Conservation (phyloP, 345 rosid species). For the Pugionium cornutum region DNA sequence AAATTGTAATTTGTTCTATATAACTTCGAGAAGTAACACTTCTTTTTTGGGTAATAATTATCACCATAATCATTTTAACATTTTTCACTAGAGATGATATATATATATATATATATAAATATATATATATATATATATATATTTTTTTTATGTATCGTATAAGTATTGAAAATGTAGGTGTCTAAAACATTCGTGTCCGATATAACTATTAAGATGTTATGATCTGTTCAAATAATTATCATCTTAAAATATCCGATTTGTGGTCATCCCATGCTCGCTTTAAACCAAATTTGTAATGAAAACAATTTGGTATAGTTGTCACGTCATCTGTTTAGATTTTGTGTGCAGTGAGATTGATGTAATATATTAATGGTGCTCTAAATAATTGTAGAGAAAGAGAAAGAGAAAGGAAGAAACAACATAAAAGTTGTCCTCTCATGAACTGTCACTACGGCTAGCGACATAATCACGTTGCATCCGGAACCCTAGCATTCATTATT, state of each 20-base stretch:
- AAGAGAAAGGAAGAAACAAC: conserved; percentile 37
- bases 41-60: neutral
- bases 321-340: neutral
- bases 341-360: conserved; percentile 17
- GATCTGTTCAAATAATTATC: conserved; percentile 5
- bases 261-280: too few species aligned
- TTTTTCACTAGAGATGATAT: conserved; percentile 1
- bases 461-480: conserved; percentile 52
- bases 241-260: neutral
- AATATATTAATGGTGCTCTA: conserved; percentile 18
- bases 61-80: neutral
- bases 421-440: conserved; percentile 48
- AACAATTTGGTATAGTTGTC: neutral
- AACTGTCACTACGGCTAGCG: conserved; percentile 47
- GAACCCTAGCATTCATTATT: conserved; percentile 47
- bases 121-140: neutral
- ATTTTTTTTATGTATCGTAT: neutral
- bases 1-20: too few species aligned
- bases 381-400: conserved; percentile 35
- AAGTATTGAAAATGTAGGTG: conserved; percentile 1
- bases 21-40: neutral
- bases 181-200: conserved; percentile 1
- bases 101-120: too few species aligned
- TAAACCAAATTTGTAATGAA: neutral
- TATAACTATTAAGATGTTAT: neutral